Evolutionary conservation across 345 rosid species (phyloP).

Genomic region (Jatropha curcas): DNA sequence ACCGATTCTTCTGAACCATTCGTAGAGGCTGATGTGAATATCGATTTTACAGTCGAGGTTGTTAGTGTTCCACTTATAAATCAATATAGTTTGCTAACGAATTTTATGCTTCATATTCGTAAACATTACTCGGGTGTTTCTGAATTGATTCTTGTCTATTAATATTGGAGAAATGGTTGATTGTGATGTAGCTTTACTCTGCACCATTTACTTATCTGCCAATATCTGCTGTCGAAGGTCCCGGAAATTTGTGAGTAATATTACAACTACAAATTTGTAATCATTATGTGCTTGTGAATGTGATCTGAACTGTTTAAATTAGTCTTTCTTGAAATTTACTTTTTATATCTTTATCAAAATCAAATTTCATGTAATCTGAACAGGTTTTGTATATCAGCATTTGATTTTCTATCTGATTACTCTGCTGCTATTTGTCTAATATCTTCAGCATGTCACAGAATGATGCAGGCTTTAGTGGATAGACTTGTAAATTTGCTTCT

Average conservation of each 20-base stretch:
- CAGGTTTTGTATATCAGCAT: not conserved
- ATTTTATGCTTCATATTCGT: not conserved
- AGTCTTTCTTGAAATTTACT: not conserved
- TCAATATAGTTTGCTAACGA: constrained; percentile 7
- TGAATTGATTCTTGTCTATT: not conserved
- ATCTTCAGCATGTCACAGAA: no score
- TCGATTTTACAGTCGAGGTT: constrained; percentile 75
- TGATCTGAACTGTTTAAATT: not conserved
- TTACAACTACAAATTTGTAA: not conserved
- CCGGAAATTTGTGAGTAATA: constrained; percentile 76
- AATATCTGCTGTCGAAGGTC: constrained; percentile 65
- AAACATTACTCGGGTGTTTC: not conserved
- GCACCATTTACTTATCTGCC: constrained; percentile 70
- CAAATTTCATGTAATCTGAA: not conserved
- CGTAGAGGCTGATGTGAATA: constrained; percentile 69
- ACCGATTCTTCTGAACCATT: constrained; percentile 53
- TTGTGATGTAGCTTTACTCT: constrained; percentile 57
- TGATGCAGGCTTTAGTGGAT: constrained; percentile 80
- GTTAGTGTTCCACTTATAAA: constrained; percentile 13
- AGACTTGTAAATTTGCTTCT: constrained; percentile 63
- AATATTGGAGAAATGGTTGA: not conserved
- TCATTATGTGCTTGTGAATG: not conserved
- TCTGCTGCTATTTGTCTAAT: no score
- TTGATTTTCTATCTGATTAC: not conserved
- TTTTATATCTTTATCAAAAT: no score